Percentiles rank a stretch among this genome's conserved stretches.
Conservation (phyloP, 2,329 filamentous ascomycete genomes). For the Colletotrichum graminicola region DNA sequence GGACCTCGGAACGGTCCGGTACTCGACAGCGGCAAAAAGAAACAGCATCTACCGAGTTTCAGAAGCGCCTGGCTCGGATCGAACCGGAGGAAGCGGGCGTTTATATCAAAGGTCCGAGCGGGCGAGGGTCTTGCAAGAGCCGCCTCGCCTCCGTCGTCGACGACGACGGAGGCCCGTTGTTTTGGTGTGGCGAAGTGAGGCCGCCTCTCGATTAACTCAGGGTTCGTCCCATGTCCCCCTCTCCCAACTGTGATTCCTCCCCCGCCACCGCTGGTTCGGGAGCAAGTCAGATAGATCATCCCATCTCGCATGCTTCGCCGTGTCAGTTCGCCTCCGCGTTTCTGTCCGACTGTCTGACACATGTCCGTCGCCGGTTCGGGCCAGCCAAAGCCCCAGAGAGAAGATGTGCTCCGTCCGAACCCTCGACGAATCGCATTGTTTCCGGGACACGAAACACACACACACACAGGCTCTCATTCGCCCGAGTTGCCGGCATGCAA, state of each 20-base stretch:
- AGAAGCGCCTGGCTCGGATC: background rate
- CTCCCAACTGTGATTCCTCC: rapidly evolving
- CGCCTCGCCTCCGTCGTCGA: background rate
- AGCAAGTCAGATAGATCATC: background rate
- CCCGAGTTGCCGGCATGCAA: background rate
- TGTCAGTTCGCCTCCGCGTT: background rate
- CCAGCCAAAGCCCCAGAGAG: constrained; percentile 1
- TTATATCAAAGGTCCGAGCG: background rate
- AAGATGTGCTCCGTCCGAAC: background rate
- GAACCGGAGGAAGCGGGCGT: background rate
- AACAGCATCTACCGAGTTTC: background rate
- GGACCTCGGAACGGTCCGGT: no score
- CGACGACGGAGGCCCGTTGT: background rate
- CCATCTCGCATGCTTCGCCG: background rate
- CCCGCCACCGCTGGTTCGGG: background rate
- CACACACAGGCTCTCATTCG: background rate
- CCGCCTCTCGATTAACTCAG: background rate
- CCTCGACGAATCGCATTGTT: constrained; percentile 1
- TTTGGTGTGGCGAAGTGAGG: background rate
- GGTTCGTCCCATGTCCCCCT: constrained; percentile 4
- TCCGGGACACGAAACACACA: background rate
- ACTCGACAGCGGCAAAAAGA: no score
- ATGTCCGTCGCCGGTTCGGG: constrained; percentile 1
- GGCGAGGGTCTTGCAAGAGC: background rate
- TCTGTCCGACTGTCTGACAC: constrained; percentile 9